Base-by-base conservation (phyloP, 2,329 filamentous ascomycete genomes). In the Cordyceps fumosorosea region DNA sequence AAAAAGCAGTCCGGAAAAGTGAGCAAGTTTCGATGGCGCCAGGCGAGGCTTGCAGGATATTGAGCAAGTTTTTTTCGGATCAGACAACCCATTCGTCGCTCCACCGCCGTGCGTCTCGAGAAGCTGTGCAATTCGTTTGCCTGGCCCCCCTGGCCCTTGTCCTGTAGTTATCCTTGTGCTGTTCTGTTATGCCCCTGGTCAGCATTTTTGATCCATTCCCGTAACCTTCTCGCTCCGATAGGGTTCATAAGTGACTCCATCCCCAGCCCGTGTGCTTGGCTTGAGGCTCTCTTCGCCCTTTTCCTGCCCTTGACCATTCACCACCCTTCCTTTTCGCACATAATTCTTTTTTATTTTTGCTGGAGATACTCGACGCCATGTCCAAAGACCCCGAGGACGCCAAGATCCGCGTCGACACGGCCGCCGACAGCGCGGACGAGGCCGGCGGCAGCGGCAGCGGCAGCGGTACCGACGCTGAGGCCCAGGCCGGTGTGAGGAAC, bases 401-500 rank as follows among this genome's bases (percentile, higher is more conserved):
- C 48, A 60, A 54, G 26, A 32, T 60, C 11, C 48, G 26, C 24
- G 40, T 60, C 57, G 57, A 60, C 16, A 8, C 57, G 3, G 24
- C 50, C 18, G n/a, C 8, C 56, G 56, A 58, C 22, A 59, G 56
- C 24, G 56, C 47, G 14, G 58, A 54, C 26, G 51, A 60, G 16
- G 58, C 20, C 5, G 24, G n/a, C 24, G 24, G 20, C 26, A 48
- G 34, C 11, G 57, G 34, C 20, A 37, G 48, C 26, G 37, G 40
- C 47, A 54, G 53, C 45, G 37, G 48, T 18, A 24, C 11, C 42
- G 40, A 34, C 11, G 54, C 40, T 48, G 40, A 34, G 20, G 54
- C 40, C 48, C 65, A 72, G 61, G 62, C 66, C 20, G 73, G 74
- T 44, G 70, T 76, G 44, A 66, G 69, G 60, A 70, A 71, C 50